Base-by-base conservation (phyloP, 2,329 filamentous ascomycete species). In the Pseudopyrenochaeta lycopersici region DNA sequence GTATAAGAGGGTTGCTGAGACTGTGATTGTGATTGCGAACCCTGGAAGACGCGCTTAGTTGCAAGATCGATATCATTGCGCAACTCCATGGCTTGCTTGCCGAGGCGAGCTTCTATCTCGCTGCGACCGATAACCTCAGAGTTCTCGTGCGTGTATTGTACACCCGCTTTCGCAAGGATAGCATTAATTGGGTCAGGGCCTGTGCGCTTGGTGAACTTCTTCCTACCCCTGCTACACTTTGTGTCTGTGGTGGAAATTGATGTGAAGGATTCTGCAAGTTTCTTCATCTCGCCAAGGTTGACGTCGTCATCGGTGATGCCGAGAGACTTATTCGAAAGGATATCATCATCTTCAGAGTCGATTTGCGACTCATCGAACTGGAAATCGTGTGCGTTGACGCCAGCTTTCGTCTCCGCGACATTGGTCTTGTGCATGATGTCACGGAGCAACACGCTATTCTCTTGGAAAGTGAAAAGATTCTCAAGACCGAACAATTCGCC, bases 371-470 rank as follows among this genome's bases (percentile, higher is more conserved):
- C 62, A 14, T 70, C 49, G 49, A 73, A 62, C 54, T 96, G 87
- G 15, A 97, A 83, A 48, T 90, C 88, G n/a, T 88, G 82, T 27
- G 97, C 86, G 23, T 86, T 84, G 9, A 98, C 90, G 0, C 92
- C 94, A 0, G 90, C 92, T 70, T 89, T 91, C 36, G 91, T 91
- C 78, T 99, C 95, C 3, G 95, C 95, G 46, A 99, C 88, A 68
- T 99, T 99, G 23, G 95, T 98, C 76, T 97, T 97, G 80, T 98
- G 97, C 66, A 99, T 92, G 63, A 99, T 98, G 50, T 97, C 92
- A n/a, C 91, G 86, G 4, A 98, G 83, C 12, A 97, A 83, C 11
- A 96, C 85, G 54, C 90, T 90, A 61, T 93, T 86, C 42, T 87
- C 85, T 59, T 92, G 88, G 58, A 91, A 97, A 0, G 87, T 87